Evolutionary conservation across 352 stramenopile genomes (phyloP).

Genomic region (Phytophthora gonapodyides): DNA sequence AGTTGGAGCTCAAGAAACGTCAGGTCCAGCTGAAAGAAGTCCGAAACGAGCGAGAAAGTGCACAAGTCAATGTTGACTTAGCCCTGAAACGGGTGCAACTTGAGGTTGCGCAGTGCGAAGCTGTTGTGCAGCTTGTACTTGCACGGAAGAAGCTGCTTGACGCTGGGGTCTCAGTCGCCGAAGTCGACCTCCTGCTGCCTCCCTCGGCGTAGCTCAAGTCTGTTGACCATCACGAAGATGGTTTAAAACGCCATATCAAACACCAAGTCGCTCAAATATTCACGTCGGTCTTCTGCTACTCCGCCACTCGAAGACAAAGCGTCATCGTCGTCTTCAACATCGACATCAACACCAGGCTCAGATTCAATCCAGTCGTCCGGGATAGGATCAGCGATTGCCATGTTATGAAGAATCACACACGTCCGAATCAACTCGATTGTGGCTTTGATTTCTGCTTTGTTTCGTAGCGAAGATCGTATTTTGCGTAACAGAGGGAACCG

Average conservation of each 20-base stretch:
- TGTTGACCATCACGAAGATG: not conserved
- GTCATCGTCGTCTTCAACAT: not conserved
- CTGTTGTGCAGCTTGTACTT: slow-evolving; percentile 2
- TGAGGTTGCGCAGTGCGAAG: not conserved
- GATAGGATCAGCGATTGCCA: not conserved
- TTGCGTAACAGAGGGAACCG: too few species aligned
- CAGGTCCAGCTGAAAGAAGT: not conserved
- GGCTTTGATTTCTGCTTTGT: too few species aligned
- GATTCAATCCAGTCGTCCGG: not conserved
- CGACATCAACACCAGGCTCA: not conserved
- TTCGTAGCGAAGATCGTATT: too few species aligned
- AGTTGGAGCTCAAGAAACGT: not conserved
- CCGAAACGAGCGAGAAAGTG: too few species aligned
- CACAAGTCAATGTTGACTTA: not conserved
- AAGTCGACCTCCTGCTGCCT: not conserved
- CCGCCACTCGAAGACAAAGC: too few species aligned
- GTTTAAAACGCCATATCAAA: not conserved
- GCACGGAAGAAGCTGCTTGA: slow-evolving; percentile 1
- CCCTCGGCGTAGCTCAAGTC: not conserved
- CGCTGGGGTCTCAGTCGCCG: not conserved
- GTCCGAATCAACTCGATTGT: too few species aligned
- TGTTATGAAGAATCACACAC: not conserved
- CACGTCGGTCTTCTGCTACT: not conserved
- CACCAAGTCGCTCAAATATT: not conserved
- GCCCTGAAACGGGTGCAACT: not conserved